Evolutionary conservation across 2,329 filamentous ascomycete species (phyloP), one percentile per base, ranked within the genome.

Genomic region (Exophiala phaeomuriformis): DNA sequence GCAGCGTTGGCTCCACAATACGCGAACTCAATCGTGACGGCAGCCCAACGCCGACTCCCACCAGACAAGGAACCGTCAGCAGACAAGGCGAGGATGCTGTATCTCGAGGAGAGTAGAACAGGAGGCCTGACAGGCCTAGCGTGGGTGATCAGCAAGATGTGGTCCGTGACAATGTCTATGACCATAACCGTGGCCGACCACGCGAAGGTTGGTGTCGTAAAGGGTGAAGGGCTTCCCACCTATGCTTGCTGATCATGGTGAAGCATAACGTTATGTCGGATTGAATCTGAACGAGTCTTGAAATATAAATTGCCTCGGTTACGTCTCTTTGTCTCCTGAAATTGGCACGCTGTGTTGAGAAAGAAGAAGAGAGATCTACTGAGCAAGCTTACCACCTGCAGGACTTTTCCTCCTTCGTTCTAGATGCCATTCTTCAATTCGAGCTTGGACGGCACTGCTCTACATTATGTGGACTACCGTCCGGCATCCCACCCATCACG

Each of bases 11-110:
- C 29, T 54, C 49, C 8, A 59, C 55, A 28, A 60, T 62, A 29
- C 49, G 57, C 27, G 57, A 52, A 31, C 47, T 58, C 9, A 51
- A 60, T 41, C 57, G 59, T 43, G 59, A 64, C 41, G 63, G 63
- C 28, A 64, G 63, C 52, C 63, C 63, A 9, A 64, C 63, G 9
- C 63, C 63, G 9, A 64, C 63, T 4, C 63, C 63, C 5, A 64
- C 63, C 3, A 55, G 63, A 46, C 61, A 63, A 47, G 62, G 62
- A 7, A 64, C 61, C 12, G 59, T 63, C 37, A 61, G 55, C 36
- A 54, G 55, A 44, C 59, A 60, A 47, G 52, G 49, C 7, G 55
- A 60, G 10, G 58, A 59, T 35, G 12, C 51, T 33, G 46, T 30
- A n/a, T 49, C 31, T 27, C 12, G 12, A n/a, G 42, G 6, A 4